Percentiles rank a stretch among this genome's conserved stretches.
Evolutionary conservation across 257 asterid genomes (phyloP).

Genomic region (Oldenlandia corymbosa): DNA sequence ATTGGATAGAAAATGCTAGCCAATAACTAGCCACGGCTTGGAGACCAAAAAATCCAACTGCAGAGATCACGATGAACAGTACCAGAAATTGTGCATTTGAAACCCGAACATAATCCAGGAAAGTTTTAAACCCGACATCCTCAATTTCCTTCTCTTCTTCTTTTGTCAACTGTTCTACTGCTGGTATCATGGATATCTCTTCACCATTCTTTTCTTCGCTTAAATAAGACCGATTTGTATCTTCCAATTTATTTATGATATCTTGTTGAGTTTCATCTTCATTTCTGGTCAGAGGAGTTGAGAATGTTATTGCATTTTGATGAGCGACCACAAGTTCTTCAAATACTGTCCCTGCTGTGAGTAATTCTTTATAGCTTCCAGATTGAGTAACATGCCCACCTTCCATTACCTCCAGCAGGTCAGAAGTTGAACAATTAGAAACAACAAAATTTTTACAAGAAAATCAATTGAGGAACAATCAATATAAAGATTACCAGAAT

Average conservation of each 20-base stretch:
- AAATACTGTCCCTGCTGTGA: conserved; percentile 50
- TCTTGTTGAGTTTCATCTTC: conserved; percentile 7
- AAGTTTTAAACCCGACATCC: conserved; percentile 43
- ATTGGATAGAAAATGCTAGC: conserved; percentile 54
- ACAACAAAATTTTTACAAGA: not conserved
- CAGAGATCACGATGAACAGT: conserved; percentile 11
- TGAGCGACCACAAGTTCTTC: conserved; percentile 66
- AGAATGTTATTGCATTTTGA: conserved; percentile 28
- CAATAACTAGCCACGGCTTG: conserved; percentile 77
- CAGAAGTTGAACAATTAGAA: conserved; percentile 2
- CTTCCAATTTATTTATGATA: conserved; percentile 13
- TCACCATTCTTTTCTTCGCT: conserved; percentile 31
- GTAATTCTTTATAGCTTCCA: conserved; percentile 48
- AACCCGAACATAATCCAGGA: conserved; percentile 38
- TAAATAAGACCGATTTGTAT: conserved; percentile 6
- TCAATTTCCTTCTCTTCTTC: conserved; percentile 64
- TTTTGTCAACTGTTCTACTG: conserved; percentile 52
- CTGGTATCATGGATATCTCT: conserved; percentile 28
- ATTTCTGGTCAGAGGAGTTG: conserved; percentile 25
- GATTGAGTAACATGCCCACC: conserved; percentile 53
- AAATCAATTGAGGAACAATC: not conserved
- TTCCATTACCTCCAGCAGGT: conserved; percentile 49
- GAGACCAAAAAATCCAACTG: conserved; percentile 45
- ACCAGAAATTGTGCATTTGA: conserved; percentile 38
- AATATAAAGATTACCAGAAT: conserved; percentile 46